These are phyloP conservation scores for Kuraishia capsulata DNA, from an alignment of 805 yeast species.

Conservation along the genomic window DNA sequence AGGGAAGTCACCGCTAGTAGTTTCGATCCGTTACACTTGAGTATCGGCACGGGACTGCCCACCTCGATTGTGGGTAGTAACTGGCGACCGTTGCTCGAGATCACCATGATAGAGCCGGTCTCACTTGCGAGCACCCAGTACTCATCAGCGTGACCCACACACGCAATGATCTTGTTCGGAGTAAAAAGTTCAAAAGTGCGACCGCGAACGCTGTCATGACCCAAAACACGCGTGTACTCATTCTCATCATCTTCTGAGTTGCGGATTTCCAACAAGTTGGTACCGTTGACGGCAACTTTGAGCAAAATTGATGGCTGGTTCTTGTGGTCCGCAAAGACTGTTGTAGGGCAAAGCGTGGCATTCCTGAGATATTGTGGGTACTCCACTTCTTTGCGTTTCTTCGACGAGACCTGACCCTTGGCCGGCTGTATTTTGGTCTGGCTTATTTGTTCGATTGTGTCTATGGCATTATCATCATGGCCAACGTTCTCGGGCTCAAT, in stretches of 20 bases:
- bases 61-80: slow-evolving; percentile 41
- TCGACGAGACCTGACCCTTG: slow-evolving; percentile 20
- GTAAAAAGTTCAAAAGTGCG: slow-evolving; percentile 35
- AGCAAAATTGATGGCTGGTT: slow-evolving; percentile 21
- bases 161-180: slow-evolving; percentile 40
- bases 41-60: slow-evolving; percentile 33
- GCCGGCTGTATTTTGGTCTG: slow-evolving; percentile 21
- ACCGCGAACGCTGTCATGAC: slow-evolving; percentile 21
- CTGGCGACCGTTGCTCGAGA: slow-evolving; percentile 35
- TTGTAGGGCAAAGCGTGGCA: slow-evolving; percentile 15
- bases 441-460: slow-evolving; percentile 31
- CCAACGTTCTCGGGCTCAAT: slow-evolving; percentile 14
- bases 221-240: slow-evolving; percentile 7
- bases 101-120: slow-evolving; percentile 41
- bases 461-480: slow-evolving; percentile 33
- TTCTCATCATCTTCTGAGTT: slow-evolving; percentile 29
- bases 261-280: slow-evolving; percentile 28
- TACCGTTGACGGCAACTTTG: slow-evolving; percentile 12
- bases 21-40: slow-evolving; percentile 23
- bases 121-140: slow-evolving; percentile 52
- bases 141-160: slow-evolving; percentile 23
- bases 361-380: slow-evolving; percentile 16
- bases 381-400: slow-evolving; percentile 25
- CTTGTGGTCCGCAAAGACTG: slow-evolving; percentile 19
- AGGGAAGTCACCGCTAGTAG: slow-evolving; percentile 37